Conservation (phyloP, 495 filamentous ascomycete genomes). For the Aspergillus steynii region DNA sequence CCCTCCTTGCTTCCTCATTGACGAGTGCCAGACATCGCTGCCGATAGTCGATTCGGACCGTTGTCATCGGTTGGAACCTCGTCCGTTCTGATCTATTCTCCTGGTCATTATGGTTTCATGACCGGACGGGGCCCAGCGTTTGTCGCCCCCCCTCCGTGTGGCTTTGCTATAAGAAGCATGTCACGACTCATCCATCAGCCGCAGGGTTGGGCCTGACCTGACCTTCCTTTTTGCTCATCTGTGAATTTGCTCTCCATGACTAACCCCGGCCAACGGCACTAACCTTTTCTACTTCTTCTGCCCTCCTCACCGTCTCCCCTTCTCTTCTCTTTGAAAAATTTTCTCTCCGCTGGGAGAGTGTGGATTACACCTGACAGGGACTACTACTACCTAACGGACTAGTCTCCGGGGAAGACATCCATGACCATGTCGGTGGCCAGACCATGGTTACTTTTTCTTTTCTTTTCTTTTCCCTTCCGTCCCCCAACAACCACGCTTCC, state of each 20-base stretch:
- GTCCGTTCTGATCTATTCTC: no score
- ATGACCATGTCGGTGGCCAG: not conserved
- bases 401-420: not conserved
- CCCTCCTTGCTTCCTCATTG: not conserved
- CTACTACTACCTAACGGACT: not conserved
- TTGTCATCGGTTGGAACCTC: no score
- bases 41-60: no score
- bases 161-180: not conserved
- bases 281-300: not conserved
- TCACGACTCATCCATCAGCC: not conserved
- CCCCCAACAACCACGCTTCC: not conserved
- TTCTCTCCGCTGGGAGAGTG: not conserved
- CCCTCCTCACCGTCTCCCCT: not conserved
- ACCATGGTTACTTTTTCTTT: constrained; percentile 1
- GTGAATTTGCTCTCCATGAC: not conserved
- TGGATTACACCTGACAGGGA: not conserved
- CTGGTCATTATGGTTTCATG: not conserved
- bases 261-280: not conserved
- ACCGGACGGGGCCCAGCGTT: not conserved
- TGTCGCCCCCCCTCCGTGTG: not conserved
- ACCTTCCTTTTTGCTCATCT: not conserved
- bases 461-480: not conserved
- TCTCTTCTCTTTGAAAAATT: not conserved
- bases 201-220: not conserved
- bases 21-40: not conserved